A percentile compares a stretch with the other conserved stretches of the same genome.
phyloP scores from a whole-genome alignment of 345 rosid species.

The Carallia pectinifolia region DNA sequence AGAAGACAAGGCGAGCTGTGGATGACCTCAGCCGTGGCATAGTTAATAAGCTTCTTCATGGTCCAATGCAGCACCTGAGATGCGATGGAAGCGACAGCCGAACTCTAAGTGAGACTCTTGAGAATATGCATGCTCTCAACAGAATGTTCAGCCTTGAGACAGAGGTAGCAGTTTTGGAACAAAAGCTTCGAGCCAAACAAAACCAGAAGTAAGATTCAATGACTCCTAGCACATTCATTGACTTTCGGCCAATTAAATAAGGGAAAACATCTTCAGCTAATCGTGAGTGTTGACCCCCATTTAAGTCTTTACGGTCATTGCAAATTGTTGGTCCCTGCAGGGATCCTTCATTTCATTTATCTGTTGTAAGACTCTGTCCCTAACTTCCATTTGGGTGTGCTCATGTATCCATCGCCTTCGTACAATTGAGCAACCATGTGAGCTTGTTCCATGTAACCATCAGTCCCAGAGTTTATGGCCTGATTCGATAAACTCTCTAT shows the following conservation, averaged over 20 bases:
- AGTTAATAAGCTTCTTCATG: constrained; percentile 90
- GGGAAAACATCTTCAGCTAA: background rate
- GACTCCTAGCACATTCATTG: background rate
- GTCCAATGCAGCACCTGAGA: constrained; percentile 98
- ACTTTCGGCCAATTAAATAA: constrained; percentile 7
- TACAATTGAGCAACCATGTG: constrained; percentile 12
- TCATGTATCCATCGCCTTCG: constrained; percentile 10
- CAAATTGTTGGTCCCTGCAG: constrained; percentile 12
- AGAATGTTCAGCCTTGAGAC: constrained; percentile 89
- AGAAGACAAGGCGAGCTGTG: constrained; percentile 78
- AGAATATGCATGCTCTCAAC: constrained; percentile 97
- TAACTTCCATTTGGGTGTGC: constrained; percentile 17
- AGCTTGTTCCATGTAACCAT: constrained; percentile 21
- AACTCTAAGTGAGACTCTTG: constrained; percentile 78
- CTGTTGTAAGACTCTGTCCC: background rate
- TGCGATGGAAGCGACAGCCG: constrained; percentile 83
- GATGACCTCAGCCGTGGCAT: constrained; percentile 93
- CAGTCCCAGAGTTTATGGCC: background rate
- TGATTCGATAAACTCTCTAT: background rate
- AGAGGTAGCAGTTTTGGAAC: constrained; percentile 65
- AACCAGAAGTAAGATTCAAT: constrained; percentile 33
- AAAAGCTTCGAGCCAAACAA: constrained; percentile 75
- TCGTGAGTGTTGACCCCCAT: background rate
- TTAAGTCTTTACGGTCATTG: background rate
- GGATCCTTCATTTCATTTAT: constrained; percentile 28